Evolutionary conservation across 768 basidiomycete species (phyloP).

Genomic region (Kwoniella sp.): DNA sequence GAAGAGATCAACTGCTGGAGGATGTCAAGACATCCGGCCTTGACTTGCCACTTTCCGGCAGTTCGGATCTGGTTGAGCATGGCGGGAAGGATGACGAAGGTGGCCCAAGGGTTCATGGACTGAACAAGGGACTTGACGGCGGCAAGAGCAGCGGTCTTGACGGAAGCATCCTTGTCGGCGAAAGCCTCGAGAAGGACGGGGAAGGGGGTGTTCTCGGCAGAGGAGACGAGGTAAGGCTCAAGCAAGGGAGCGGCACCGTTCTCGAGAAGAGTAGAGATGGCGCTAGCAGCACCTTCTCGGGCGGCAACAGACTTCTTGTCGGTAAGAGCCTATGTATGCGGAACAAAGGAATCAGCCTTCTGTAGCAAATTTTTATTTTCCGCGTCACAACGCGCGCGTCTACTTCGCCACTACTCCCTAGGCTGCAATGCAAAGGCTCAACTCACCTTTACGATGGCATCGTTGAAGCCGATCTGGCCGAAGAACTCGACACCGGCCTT

Average conservation of each 20-base stretch:
- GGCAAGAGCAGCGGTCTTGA: conserved; percentile 78
- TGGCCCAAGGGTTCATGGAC: conserved; percentile 85
- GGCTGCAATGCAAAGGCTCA: not conserved
- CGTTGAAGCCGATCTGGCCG: conserved; percentile 67
- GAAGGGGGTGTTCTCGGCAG: conserved; percentile 69
- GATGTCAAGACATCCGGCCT: conserved; percentile 78
- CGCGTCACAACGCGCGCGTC: conserved; percentile 10
- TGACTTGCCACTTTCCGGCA: conserved; percentile 96
- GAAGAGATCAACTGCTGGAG: conserved; percentile 84
- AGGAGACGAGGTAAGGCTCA: conserved; percentile 83
- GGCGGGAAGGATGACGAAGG: conserved; percentile 76
- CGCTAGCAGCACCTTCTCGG: conserved; percentile 82
- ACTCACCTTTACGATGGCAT: conserved; percentile 67
- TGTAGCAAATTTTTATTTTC: not conserved
- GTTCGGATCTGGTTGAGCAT: conserved; percentile 92
- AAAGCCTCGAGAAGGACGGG: conserved; percentile 84
- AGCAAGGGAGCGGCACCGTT: conserved; percentile 76
- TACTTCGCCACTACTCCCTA: conserved; percentile 11
- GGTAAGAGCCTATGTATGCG: conserved; percentile 64
- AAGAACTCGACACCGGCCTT: conserved; percentile 82
- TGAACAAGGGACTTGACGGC: conserved; percentile 75
- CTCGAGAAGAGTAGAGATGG: conserved; percentile 67
- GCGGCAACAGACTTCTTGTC: conserved; percentile 94
- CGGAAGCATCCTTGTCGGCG: conserved; percentile 90
- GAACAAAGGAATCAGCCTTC: not conserved